These are phyloP conservation scores for Oryza nivara DNA, from an alignment of 176 grass and related monocot species.

Conservation along the genomic window DNA sequence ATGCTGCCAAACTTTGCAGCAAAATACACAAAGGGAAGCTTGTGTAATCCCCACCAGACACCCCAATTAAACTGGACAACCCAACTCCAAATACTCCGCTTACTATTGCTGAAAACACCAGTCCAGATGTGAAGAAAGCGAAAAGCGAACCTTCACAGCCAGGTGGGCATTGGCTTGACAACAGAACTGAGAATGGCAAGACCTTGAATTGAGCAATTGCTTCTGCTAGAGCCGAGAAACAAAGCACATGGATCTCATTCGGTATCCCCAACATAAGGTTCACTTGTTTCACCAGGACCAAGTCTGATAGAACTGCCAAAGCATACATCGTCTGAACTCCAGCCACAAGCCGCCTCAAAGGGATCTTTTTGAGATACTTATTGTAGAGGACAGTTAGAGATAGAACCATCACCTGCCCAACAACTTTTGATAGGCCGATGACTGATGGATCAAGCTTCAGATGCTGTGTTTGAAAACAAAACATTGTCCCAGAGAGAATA, in stretches of 20 bases:
- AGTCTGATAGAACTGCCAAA: conserved; percentile 65
- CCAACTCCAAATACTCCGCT: conserved; percentile 72
- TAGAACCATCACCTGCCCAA: conserved; percentile 83
- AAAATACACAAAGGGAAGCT: conserved; percentile 67
- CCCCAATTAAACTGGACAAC: conserved; percentile 66
- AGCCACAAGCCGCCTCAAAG: conserved; percentile 55
- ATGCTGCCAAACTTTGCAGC: conserved; percentile 73
- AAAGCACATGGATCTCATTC: conserved; percentile 69
- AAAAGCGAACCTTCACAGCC: conserved; percentile 85
- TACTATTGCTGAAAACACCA: conserved; percentile 78
- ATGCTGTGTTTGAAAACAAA: conserved; percentile 84
- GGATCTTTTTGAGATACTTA: conserved; percentile 58
- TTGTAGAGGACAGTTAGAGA: conserved; percentile 72
- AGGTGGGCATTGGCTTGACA: conserved; percentile 69
- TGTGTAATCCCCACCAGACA: conserved; percentile 67
- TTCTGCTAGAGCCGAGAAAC: conserved; percentile 78
- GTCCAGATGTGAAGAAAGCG: conserved; percentile 78
- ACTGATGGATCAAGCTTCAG: conserved; percentile 77
- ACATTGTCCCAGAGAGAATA: conserved; percentile 76
- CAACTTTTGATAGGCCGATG: conserved; percentile 82
- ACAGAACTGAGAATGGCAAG: conserved; percentile 72
- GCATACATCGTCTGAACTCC: conserved; percentile 74
- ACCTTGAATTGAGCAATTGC: conserved; percentile 93
- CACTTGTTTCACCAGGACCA: conserved; percentile 77
- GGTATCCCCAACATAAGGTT: conserved; percentile 77